Base-by-base conservation (phyloP, 805 yeast genomes). In the Brettanomyces custersianus region DNA sequence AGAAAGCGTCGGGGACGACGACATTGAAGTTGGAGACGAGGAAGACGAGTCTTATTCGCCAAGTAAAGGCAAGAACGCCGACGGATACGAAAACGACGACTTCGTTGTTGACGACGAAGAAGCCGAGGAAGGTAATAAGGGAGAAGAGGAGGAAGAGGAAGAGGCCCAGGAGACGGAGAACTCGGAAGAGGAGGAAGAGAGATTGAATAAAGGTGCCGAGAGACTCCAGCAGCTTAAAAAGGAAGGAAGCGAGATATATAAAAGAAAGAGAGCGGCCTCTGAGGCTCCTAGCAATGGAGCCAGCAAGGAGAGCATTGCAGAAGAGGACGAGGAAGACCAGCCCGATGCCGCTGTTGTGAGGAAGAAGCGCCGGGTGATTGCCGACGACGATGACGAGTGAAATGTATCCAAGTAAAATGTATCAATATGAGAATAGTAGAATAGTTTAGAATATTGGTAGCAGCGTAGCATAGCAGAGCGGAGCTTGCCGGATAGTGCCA, bases 191-290 rank as follows among this genome's bases (percentile, higher is more conserved):
- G 60, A 49, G 23, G 62, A 54, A n/a, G 63, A 59, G 35, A 63
- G 55, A 41, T 61, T 68, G 23, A 75, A 66, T 38, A 55, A 57
- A 38, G 80, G 74, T 9, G 82, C 81, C 1, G 79, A 73, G 45
- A 65, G 80, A 48, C 60, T 78, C 44, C 68, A 68, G 47, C 56
- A 60, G 36, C 62, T 75, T 37, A 78, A 78, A 50, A 60, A 66
- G 35, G 72, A 65, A 11, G 83, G 82, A 3, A 76, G 72, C 11
- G 58, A 66, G 12, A 66, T 66, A 44, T 76, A 75, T 48, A 52
- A 54, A 52, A 70, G 62, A 2, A 72, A 56, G 5, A 70, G 61
- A 4, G 71, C 62, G 9, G 72, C 65, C 23, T 69, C 65, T n/a
- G 74, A 62, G 12, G 72, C 65, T 26, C 65, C 63, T 24, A 64